Evolutionary conservation across 495 filamentous ascomycete species (phyloP), one percentile per base, ranked within the genome.

Genomic region (Penicillium subrubescens): DNA sequence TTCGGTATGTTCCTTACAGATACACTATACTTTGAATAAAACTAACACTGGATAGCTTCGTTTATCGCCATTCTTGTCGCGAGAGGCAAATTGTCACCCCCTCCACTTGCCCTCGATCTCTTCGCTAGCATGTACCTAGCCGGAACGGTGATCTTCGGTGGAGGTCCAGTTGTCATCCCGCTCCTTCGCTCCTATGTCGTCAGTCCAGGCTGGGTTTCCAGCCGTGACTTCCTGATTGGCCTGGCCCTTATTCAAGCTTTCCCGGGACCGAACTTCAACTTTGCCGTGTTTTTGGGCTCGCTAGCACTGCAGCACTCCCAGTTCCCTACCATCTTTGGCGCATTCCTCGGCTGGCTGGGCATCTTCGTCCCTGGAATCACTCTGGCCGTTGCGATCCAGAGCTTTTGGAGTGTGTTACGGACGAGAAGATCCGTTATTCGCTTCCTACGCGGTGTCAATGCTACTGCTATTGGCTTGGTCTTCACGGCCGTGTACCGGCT

Each of bases 121-220:
- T 94, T 94, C 74, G 81, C 89, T 8, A 93, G 91, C 73, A 87
- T 96, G 77, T 94, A 90, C 73, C 87, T 94, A 8, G 91, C 92
- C 4, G 92, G 92, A n/a, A 96, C 92, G 3, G 89, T 96, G 62
- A 94, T 94, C 69, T 93, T 96, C 68, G 92, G 92, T 58, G 92
- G 92, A 34, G 92, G 92, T 5, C 92, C 92, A 0, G 92, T 94
- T 23, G 92, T 96, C 4, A 92, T 96, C 57, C 92, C 92, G 0
- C 83, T 94, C 3, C 81, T 94, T 4, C 86, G 89, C 54, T 86
- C 88, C 60, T 94, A 94, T 76, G 87, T 94, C 50, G 92, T 94
- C 5, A 81, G 82, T n/a, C 86, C 88, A 34, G 90, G 90, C 52
- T 94, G 91, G 92, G 91, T 94, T 12, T 86, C 85, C 3, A 79